Evolutionary conservation across 352 stramenopile species (phyloP).

Genomic region (Phytophthora macrochlamydospora): DNA sequence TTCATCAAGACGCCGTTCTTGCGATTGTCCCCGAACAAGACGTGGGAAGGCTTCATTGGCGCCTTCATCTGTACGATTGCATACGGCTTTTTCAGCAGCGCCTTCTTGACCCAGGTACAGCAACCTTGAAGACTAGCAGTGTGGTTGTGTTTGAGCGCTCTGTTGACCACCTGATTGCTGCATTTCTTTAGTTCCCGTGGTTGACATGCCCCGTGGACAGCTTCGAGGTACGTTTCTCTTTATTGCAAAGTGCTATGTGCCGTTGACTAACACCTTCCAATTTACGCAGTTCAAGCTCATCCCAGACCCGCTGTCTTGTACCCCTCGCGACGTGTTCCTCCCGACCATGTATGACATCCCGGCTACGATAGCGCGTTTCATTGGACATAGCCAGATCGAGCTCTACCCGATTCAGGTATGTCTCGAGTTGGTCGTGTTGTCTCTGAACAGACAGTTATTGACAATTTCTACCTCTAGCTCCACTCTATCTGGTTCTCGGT

Average conservation of each 20-base stretch:
- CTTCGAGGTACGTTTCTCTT: slow-evolving; percentile 47
- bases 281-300: slow-evolving; percentile 54
- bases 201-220: slow-evolving; percentile 93
- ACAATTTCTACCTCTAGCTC: slow-evolving; percentile 57
- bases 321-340: slow-evolving; percentile 64
- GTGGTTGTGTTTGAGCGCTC: not conserved
- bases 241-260: not conserved
- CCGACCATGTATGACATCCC: slow-evolving; percentile 72
- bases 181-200: slow-evolving; percentile 77
- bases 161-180: slow-evolving; percentile 1
- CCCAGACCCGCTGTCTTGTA: slow-evolving; percentile 71
- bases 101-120: slow-evolving; percentile 83
- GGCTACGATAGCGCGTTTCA: slow-evolving; percentile 76
- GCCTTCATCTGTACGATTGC: slow-evolving; percentile 96
- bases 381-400: slow-evolving; percentile 75
- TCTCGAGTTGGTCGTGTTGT: not conserved
- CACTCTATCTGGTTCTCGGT: slow-evolving; percentile 97
- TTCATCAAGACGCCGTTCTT: slow-evolving; percentile 94
- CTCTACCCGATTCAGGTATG: slow-evolving; percentile 86
- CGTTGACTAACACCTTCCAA: slow-evolving; percentile 8
- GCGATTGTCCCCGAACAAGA: slow-evolving; percentile 98
- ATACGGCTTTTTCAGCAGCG: slow-evolving; percentile 92
- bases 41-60: slow-evolving; percentile 99
- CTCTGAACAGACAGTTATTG: not conserved
- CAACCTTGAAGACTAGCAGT: not conserved